phyloP scores from a whole-genome alignment of 192 early-diverging fungal species.

The Podila clonocystis region DNA sequence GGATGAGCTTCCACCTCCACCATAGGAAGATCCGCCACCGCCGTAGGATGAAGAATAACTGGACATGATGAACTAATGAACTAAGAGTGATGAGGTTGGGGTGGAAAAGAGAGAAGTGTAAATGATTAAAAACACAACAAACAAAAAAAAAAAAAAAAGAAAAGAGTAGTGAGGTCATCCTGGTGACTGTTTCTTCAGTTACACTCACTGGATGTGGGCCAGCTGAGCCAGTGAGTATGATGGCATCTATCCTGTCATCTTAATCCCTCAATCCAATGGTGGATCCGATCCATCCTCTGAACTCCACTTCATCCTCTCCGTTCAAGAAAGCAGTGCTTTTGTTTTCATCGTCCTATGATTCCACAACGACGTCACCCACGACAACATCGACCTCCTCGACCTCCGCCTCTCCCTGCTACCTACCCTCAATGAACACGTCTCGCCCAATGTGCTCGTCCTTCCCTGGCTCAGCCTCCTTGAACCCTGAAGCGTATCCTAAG shows the following conservation, averaged over 20 bases:
- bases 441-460: too few species aligned
- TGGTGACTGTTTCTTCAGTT: too few species aligned
- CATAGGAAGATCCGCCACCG: constrained; percentile 29
- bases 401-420: constrained; percentile 7
- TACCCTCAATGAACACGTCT: too few species aligned
- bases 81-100: background rate
- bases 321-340: constrained; percentile 1
- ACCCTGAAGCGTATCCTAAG: too few species aligned
- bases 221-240: too few species aligned
- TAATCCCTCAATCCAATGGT: too few species aligned
- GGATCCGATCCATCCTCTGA: too few species aligned
- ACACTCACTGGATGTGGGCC: too few species aligned
- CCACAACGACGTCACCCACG: constrained; percentile 33
- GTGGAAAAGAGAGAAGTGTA: background rate
- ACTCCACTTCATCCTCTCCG: too few species aligned
- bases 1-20: constrained; percentile 24
- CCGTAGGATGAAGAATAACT: constrained; percentile 40
- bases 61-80: constrained; percentile 15
- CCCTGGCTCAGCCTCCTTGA: too few species aligned
- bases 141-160: background rate
- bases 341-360: constrained; percentile 1
- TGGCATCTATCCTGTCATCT: too few species aligned
- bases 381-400: constrained; percentile 11
- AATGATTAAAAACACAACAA: too few species aligned
- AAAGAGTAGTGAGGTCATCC: background rate